Evolutionary conservation across 805 yeast species (phyloP).

Genomic region (Kazachstania bromeliacearum): DNA sequence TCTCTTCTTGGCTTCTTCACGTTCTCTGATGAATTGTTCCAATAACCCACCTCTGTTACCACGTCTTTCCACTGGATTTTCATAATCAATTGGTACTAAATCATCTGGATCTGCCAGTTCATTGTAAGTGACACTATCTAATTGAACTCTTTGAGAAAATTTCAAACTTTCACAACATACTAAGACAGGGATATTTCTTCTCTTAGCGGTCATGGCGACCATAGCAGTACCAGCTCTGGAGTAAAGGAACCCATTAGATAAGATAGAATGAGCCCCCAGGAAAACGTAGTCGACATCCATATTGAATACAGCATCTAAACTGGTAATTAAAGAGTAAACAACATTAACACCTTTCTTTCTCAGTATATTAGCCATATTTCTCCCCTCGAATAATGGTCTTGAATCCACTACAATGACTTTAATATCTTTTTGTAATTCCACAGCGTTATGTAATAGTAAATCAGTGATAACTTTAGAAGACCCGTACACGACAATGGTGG

Average conservation of each 20-base stretch:
- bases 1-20: constrained; percentile 24
- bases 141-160: constrained; percentile 89
- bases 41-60: constrained; percentile 52
- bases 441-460: constrained; percentile 60
- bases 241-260: constrained; percentile 86
- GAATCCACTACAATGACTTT: constrained; percentile 84
- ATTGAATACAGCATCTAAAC: constrained; percentile 70
- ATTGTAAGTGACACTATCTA: constrained; percentile 90
- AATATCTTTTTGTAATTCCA: constrained; percentile 53
- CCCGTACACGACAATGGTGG: constrained; percentile 80
- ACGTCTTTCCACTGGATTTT: constrained; percentile 40
- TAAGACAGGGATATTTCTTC: constrained; percentile 83
- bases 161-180: constrained; percentile 94
- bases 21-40: constrained; percentile 48
- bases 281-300: constrained; percentile 79
- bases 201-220: constrained; percentile 83
- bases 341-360: constrained; percentile 53
- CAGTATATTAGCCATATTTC: constrained; percentile 57
- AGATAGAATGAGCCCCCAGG: constrained; percentile 94
- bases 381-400: constrained; percentile 90
- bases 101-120: constrained; percentile 80
- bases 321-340: constrained; percentile 70
- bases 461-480: constrained; percentile 76
- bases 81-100: constrained; percentile 42
- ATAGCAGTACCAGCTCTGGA: constrained; percentile 93